Evolutionary conservation across 345 rosid species (phyloP).

Genomic region (Dipteronia sinensis): DNA sequence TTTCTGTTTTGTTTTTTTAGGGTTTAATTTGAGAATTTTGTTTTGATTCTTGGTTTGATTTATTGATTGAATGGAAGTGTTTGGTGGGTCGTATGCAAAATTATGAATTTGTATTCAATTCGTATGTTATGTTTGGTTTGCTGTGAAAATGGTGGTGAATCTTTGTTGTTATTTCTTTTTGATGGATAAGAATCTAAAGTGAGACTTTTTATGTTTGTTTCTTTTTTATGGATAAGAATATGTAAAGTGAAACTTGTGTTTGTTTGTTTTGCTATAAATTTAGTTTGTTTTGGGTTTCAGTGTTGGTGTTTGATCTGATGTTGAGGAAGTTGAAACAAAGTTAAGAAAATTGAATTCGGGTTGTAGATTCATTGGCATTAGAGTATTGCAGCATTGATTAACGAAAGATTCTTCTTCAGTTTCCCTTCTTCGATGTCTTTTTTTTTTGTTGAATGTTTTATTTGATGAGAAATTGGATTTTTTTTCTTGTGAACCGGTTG

Average conservation of each 20-base stretch:
- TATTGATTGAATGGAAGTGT: too few relatives aligned
- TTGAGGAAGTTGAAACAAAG: background rate
- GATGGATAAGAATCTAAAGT: background rate
- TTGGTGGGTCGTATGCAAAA: too few relatives aligned
- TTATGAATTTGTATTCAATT: background rate
- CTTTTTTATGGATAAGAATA: background rate
- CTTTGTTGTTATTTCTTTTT: background rate
- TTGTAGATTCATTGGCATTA: background rate
- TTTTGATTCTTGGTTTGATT: background rate
- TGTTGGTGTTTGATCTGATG: background rate
- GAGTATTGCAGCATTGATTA: background rate
- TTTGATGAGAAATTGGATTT: background rate
- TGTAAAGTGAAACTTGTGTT: background rate
- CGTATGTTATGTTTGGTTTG: slow-evolving; percentile 1
- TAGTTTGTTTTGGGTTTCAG: background rate
- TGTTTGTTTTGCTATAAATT: too few relatives aligned
- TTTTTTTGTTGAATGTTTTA: background rate
- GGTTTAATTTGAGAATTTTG: background rate
- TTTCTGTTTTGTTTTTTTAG: background rate
- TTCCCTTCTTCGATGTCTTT: too few relatives aligned
- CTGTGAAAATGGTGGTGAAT: background rate
- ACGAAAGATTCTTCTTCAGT: background rate
- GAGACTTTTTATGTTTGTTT: background rate
- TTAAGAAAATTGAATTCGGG: background rate
- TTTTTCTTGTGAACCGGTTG: background rate